Conservation (phyloP, 768 basidiomycete species). For the Rhodotorula kratochvilovae region DNA sequence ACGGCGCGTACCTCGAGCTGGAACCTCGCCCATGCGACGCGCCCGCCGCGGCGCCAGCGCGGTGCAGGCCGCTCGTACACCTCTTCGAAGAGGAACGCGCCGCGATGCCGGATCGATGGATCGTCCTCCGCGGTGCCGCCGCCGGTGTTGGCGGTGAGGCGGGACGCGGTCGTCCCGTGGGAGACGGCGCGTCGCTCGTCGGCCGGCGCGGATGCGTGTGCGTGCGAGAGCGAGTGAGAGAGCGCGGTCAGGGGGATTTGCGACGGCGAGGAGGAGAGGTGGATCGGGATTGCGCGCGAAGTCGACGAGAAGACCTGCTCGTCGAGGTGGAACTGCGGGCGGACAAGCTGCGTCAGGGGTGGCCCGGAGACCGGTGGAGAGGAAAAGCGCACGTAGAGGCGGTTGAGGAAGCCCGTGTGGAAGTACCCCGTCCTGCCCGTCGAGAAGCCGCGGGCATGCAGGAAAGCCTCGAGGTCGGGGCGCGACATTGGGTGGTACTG, state of each 20-base stretch:
- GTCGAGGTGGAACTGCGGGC: conserved; percentile 27
- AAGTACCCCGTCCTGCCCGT: conserved; percentile 44
- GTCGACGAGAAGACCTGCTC: conserved; percentile 40
- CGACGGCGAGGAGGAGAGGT: conserved; percentile 56
- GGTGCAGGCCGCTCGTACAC: conserved; percentile 6
- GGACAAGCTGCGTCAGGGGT: not conserved
- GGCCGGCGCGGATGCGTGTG: conserved; percentile 55
- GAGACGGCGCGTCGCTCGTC: not conserved
- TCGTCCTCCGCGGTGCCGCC: conserved; percentile 56
- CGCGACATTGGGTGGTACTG: conserved; percentile 57
- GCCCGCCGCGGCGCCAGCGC: not conserved
- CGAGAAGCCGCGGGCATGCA: conserved; percentile 60
- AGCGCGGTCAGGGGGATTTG: conserved; percentile 50
- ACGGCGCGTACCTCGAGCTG: not conserved
- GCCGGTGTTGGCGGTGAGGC: conserved; percentile 50
- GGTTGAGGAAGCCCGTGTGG: conserved; percentile 57
- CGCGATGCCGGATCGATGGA: conserved; percentile 58
- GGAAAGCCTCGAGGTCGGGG: conserved; percentile 60
- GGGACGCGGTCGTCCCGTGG: not conserved
- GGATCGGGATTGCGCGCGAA: conserved; percentile 60
- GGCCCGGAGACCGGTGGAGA: not conserved
- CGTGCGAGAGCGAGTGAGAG: conserved; percentile 39
- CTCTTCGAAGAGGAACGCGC: conserved; percentile 49
- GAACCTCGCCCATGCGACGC: not conserved
- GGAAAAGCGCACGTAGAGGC: conserved; percentile 57